These are phyloP conservation scores for Podospora tetraspora DNA, from an alignment of 495 filamentous ascomycete species.

Conservation along the genomic window DNA sequence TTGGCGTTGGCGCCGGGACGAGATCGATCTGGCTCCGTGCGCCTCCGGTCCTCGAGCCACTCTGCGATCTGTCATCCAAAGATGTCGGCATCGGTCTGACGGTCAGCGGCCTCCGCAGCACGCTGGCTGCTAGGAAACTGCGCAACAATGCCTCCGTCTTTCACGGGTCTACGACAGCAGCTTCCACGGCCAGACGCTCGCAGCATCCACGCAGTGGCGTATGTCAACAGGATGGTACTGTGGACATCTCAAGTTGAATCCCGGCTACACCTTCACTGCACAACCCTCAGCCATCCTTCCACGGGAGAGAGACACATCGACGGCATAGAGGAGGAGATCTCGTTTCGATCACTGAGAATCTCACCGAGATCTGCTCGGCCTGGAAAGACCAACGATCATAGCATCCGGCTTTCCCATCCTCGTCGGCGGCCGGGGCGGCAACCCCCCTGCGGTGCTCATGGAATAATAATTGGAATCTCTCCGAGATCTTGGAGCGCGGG, in stretches of 20 bases:
- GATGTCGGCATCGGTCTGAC: neutral
- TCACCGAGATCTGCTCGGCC: slow-evolving; percentile 14
- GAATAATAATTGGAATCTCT: neutral
- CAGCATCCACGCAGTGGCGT: neutral
- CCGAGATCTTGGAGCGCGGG: neutral
- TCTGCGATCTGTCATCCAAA: neutral
- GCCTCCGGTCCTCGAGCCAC: slow-evolving; percentile 1
- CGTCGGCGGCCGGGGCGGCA: neutral
- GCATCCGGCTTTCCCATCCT: slow-evolving; percentile 6
- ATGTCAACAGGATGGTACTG: neutral
- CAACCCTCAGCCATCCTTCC: slow-evolving; percentile 1
- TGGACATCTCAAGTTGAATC: neutral
- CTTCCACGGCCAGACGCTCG: neutral
- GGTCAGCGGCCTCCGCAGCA: neutral
- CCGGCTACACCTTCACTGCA: neutral
- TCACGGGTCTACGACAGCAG: neutral
- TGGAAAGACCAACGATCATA: slow-evolving; percentile 6
- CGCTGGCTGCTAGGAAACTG: neutral
- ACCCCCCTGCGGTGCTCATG: slow-evolving; percentile 12
- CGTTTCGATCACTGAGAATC: slow-evolving; percentile 4
- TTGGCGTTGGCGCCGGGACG: slow-evolving; percentile 7
- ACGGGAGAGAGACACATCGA: slow-evolving; percentile 25
- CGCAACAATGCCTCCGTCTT: neutral
- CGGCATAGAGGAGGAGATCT: slow-evolving; percentile 20
- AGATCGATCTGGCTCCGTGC: slow-evolving; percentile 10